phyloP scores from a whole-genome alignment of 2,329 filamentous ascomycete species.

The Lecanicillium sp. region DNA sequence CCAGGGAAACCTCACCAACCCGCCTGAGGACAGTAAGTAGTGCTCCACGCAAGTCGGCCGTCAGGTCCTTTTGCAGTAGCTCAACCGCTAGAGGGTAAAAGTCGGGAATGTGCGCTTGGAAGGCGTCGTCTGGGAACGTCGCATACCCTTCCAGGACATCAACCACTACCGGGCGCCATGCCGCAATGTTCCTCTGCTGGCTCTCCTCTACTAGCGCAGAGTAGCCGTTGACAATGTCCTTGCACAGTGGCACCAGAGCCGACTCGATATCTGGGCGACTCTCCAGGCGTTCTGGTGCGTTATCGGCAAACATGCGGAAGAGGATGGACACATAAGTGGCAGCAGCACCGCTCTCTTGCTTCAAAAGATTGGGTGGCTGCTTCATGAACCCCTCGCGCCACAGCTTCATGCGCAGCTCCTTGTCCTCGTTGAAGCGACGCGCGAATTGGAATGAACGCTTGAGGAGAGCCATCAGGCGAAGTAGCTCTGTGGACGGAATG shows the following conservation, averaged over 20 bases:
- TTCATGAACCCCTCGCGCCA: conserved; percentile 99
- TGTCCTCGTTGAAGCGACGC: conserved; percentile 95
- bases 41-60: conserved; percentile 66
- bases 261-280: conserved; percentile 79
- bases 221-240: conserved; percentile 85
- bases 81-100: conserved; percentile 87
- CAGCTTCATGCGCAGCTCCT: conserved; percentile 85
- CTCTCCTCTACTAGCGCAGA: conserved; percentile 86
- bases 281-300: conserved; percentile 70
- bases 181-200: conserved; percentile 92
- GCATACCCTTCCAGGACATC: conserved; percentile 92
- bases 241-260: conserved; percentile 88
- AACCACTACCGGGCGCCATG: conserved; percentile 94
- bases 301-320: conserved; percentile 94
- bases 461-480: conserved; percentile 86
- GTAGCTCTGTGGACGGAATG: conserved; percentile 82
- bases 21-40: conserved; percentile 71
- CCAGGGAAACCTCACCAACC: conserved; percentile 70
- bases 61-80: conserved; percentile 74
- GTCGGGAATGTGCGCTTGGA: conserved; percentile 67
- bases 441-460: conserved; percentile 97
- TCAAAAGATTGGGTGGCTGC: conserved; percentile 92
- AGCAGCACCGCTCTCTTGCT: conserved; percentile 89
- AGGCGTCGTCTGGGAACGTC: conserved; percentile 72
- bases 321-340: conserved; percentile 94